These are phyloP conservation scores for Crithidia mellificae DNA, from an alignment of 208 protist genomes.

Conservation along the genomic window DNA sequence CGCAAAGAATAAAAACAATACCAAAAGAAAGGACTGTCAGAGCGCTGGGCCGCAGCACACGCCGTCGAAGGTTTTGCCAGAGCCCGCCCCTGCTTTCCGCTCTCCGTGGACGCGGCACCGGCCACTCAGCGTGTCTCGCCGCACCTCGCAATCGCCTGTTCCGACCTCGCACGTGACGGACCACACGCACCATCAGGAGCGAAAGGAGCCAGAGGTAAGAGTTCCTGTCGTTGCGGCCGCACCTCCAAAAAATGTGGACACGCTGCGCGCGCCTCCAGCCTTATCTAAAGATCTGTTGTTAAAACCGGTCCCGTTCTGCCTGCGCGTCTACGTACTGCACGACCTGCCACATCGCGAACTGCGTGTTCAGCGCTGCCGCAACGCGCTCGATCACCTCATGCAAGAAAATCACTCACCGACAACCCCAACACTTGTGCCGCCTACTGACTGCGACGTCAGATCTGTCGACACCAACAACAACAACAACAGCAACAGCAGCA, in stretches of 20 bases:
- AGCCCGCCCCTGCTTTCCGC: neutral
- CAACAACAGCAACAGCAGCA: neutral
- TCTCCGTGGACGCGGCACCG: constrained; percentile 24
- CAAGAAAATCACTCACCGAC: neutral
- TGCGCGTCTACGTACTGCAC: constrained; percentile 44
- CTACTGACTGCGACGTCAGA: neutral
- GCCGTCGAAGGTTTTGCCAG: neutral
- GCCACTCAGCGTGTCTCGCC: constrained; percentile 29
- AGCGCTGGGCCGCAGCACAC: neutral
- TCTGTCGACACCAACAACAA: neutral
- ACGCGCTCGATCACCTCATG: constrained; percentile 8
- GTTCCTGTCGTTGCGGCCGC: neutral
- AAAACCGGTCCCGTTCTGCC: constrained; percentile 1
- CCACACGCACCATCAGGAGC: neutral
- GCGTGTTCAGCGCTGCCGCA: constrained; percentile 29
- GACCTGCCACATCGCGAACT: constrained; percentile 35
- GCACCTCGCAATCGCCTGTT: constrained; percentile 13
- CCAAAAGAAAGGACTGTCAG: too few relatives aligned
- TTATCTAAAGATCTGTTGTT: neutral
- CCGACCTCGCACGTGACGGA: constrained; percentile 13
- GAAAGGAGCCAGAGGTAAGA: neutral
- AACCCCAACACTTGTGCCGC: neutral
- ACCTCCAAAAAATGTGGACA: too few relatives aligned
- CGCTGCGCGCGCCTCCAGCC: too few relatives aligned
- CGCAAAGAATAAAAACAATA: too few relatives aligned